A percentile compares a stretch with the other conserved stretches of the same genome.
phyloP scores from a whole-genome alignment of 257 asterid genomes.

The Solanum stenotomum region DNA sequence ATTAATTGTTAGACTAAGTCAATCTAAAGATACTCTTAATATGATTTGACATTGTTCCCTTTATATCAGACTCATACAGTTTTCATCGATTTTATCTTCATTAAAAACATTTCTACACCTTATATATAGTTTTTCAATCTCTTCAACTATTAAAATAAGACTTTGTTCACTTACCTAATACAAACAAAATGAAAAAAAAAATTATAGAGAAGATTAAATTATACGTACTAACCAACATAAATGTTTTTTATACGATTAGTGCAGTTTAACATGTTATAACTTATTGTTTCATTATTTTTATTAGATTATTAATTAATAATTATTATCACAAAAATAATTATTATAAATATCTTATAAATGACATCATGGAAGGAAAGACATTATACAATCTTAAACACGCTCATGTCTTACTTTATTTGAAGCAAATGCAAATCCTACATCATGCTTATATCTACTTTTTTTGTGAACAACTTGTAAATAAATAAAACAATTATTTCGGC shows the following conservation, averaged over 20 bases:
- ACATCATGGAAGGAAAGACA: neutral
- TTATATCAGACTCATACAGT: accelerated
- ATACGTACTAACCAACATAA: neutral
- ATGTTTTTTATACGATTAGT: neutral
- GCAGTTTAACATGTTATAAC: neutral
- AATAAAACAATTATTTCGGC: neutral
- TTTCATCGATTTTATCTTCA: neutral
- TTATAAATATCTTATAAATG: neutral
- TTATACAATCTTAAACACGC: neutral
- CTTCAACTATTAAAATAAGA: neutral
- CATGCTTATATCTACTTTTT: neutral
- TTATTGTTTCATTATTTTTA: neutral
- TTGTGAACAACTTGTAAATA: neutral
- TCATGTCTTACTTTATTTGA: neutral
- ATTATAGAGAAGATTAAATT: neutral
- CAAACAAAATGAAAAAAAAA: neutral
- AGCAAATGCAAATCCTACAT: neutral
- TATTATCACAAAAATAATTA: neutral
- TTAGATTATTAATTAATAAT: neutral
- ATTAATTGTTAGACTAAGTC: neutral
- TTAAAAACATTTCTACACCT: neutral
- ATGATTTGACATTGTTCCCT: neutral
- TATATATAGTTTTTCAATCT: neutral
- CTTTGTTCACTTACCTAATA: neutral
- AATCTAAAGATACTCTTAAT: neutral